Percentiles rank a stretch among this genome's conserved stretches.
Conservation (phyloP, 2,329 filamentous ascomycete genomes). For the Exophiala sp. region DNA sequence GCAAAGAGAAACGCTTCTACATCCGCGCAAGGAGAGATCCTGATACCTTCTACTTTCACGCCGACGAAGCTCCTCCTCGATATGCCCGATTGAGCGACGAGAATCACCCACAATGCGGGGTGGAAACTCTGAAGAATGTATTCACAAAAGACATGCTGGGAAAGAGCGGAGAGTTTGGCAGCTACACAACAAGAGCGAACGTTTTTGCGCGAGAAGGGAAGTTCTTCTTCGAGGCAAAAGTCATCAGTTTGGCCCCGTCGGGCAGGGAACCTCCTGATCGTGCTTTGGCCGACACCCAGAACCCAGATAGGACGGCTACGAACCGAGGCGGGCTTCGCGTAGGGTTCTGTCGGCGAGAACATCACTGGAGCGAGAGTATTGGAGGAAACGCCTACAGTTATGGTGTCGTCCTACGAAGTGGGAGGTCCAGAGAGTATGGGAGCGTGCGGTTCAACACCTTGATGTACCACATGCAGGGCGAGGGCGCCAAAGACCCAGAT, state of each 20-base stretch:
- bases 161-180: constrained; percentile 74
- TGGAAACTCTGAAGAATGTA: constrained; percentile 71
- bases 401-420: constrained; percentile 24
- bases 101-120: constrained; percentile 56
- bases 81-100: constrained; percentile 86
- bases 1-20: constrained; percentile 28
- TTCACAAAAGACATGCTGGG: constrained; percentile 70
- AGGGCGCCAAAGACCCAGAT: constrained; percentile 81
- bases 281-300: constrained; percentile 26
- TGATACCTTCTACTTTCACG: constrained; percentile 28
- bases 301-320: constrained; percentile 22
- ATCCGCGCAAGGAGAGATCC: constrained; percentile 28
- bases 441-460: constrained; percentile 87
- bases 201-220: constrained; percentile 84
- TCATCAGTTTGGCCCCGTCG: constrained; percentile 56
- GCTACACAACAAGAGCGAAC: constrained; percentile 84
- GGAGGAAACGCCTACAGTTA: constrained; percentile 29
- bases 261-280: constrained; percentile 54
- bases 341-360: constrained; percentile 45
- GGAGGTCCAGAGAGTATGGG: constrained; percentile 42
- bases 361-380: constrained; percentile 28
- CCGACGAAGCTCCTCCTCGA: constrained; percentile 77
- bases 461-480: constrained; percentile 88
- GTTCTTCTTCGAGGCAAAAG: constrained; percentile 91
- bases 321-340: constrained; percentile 47